Percentiles rank a stretch among this genome's conserved stretches.
Evolutionary conservation across 1,139 yeast species (phyloP).

Genomic region (Debaryomycetaceae sp.): DNA sequence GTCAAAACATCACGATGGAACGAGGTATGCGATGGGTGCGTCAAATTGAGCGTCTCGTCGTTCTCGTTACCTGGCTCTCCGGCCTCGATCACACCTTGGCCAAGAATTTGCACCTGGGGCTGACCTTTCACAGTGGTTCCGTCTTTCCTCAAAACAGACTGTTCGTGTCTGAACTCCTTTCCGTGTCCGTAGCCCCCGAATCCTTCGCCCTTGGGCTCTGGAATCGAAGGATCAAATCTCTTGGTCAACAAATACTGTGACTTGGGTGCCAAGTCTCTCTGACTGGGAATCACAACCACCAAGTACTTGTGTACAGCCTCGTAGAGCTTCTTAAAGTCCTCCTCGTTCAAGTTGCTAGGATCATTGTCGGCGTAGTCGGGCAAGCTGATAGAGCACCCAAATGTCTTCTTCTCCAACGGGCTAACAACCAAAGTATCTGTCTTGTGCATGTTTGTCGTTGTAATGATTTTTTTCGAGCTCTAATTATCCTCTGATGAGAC

Average conservation of each 20-base stretch:
- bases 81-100: constrained; percentile 71
- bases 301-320: constrained; percentile 64
- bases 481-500: too few species aligned
- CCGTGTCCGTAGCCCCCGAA: constrained; percentile 77
- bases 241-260: constrained; percentile 74
- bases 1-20: constrained; percentile 70
- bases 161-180: constrained; percentile 73
- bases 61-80: constrained; percentile 64
- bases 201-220: constrained; percentile 38
- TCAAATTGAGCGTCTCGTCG: constrained; percentile 56
- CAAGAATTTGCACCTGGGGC: constrained; percentile 87
- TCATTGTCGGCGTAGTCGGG: constrained; percentile 67
- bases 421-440: constrained; percentile 30
- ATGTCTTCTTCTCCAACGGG: constrained; percentile 50
- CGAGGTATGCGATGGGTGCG: constrained; percentile 78
- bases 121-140: constrained; percentile 75
- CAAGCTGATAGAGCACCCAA: constrained; percentile 65
- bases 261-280: constrained; percentile 60
- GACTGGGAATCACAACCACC: constrained; percentile 71
- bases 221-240: constrained; percentile 72
- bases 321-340: constrained; percentile 58
- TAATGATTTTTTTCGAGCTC: too few species aligned
- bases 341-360: constrained; percentile 66
- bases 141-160: constrained; percentile 74
- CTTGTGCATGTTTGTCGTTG: constrained; percentile 15